Conservation (phyloP, 805 yeast genomes). For the Tetrapisispora pingtungensis region DNA sequence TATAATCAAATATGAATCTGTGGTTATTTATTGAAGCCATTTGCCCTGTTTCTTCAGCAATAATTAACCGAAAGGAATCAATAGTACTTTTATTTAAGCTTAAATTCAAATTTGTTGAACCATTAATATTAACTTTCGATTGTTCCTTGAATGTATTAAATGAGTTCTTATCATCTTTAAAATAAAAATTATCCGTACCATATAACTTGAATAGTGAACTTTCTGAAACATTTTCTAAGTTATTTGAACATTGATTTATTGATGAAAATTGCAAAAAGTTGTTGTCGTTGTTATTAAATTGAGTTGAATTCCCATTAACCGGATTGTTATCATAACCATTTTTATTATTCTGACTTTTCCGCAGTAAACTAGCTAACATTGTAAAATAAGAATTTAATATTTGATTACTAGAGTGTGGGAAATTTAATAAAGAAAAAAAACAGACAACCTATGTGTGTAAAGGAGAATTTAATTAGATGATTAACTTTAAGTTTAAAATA, state of each 20-base stretch:
- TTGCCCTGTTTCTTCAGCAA: conserved; percentile 32
- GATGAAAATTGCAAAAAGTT: neutral
- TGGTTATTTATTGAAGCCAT: conserved; percentile 30
- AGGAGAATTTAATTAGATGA: no score
- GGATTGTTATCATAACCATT: neutral
- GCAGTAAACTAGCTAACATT: conserved; percentile 2
- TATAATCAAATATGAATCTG: conserved; percentile 27
- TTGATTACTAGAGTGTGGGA: no score
- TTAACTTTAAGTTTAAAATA: no score
- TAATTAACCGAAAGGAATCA: conserved; percentile 23
- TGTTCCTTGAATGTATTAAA: neutral
- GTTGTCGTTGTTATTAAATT: neutral
- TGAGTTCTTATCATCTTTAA: neutral
- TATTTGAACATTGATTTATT: neutral
- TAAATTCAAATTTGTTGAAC: neutral
- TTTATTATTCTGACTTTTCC: neutral
- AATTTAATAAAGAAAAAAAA: no score
- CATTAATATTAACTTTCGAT: neutral
- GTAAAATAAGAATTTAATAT: no score
- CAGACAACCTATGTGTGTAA: no score
- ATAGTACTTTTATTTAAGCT: neutral
- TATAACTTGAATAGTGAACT: conserved; percentile 21
- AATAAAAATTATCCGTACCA: conserved; percentile 14
- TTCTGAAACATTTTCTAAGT: conserved; percentile 22
- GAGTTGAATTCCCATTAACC: neutral